Base-by-base conservation (phyloP, 306 rosid genomes). In the Styphnolobium japonicum region DNA sequence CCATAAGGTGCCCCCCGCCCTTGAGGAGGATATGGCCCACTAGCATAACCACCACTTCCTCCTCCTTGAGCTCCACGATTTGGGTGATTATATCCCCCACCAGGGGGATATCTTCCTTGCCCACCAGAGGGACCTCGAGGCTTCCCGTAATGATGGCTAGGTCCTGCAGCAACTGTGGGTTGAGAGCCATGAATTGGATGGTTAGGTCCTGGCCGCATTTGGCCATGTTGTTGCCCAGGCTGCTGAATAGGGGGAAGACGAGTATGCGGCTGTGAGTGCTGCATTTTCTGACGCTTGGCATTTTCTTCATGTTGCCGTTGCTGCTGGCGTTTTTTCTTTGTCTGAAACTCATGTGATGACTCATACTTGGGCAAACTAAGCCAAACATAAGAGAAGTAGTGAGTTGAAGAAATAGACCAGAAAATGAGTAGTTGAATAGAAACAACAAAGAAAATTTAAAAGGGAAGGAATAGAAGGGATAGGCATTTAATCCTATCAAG, bases 291-390 rank as follows among this genome's bases (percentile, higher is more conserved):
- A 42, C 91, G 87, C 86, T 91, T 91, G 1, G 88, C 86, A 67
- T 60, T 68, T 78, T 88, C 92, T 85, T 88, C 95, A 29, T 84
- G 68, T 84, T 87, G 90, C 48, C 90, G 87, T 73, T 85, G 95
- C 74, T 90, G 91, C 85, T 88, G 95, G 45, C 87, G 83, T 80
- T 86, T 90, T 80, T 86, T 88, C 89, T 90, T 90, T 81, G 92
- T 90, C 73, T 90, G 91, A 84, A 88, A 90, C 83, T 90, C 92
- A 2, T 90, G 94, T 0, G 94, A 90, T 22, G 92, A 88, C 81
- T 88, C 94, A 61, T 88, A 90, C 79, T 85, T 90, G 64, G 94
- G 94, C 45, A 90, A 86, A 80, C 95, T 90, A 60, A 67, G 46
- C 25, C 46, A 78, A 40, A 31, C n/a, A 86, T 1, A 76, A 63